Percentiles rank a stretch among this genome's conserved stretches.
Conservation (phyloP, 768 basidiomycete genomes). For the Leccinum fibrillosum region DNA sequence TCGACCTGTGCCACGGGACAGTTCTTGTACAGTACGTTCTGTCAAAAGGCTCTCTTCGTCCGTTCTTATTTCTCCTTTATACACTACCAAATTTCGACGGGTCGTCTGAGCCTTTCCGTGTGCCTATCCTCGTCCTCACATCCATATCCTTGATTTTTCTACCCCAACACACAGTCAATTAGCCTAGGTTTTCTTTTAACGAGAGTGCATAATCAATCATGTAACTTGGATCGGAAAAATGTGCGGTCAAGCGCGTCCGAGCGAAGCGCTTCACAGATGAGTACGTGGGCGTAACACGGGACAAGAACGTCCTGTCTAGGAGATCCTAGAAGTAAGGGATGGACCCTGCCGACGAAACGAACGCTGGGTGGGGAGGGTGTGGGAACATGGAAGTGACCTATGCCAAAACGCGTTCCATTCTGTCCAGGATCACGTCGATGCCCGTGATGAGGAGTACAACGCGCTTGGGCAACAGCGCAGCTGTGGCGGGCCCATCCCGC, state of each 20-base stretch:
- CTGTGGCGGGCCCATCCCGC: constrained; percentile 10
- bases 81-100: constrained; percentile 1
- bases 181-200: constrained; percentile 19
- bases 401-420: constrained; percentile 56
- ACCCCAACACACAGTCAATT: constrained; percentile 1
- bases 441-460: constrained; percentile 59
- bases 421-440: constrained; percentile 60
- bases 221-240: constrained; percentile 5
- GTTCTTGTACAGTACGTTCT: constrained; percentile 22
- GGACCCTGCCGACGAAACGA: background rate
- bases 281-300: background rate
- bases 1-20: constrained; percentile 9
- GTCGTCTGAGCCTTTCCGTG: constrained; percentile 5
- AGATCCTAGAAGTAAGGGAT: background rate
- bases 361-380: background rate
- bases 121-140: background rate
- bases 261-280: background rate
- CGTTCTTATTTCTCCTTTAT: constrained; percentile 37
- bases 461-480: constrained; percentile 50
- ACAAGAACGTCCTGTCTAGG: background rate
- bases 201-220: constrained; percentile 12
- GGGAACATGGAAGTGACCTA: constrained; percentile 4
- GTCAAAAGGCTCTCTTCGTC: constrained; percentile 5
- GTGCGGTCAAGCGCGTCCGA: background rate
- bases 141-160: constrained; percentile 1